Percentiles rank a stretch among this genome's conserved stretches.
Evolutionary conservation across 2,329 filamentous ascomycete species (phyloP).

Genomic region (Aspergillus proliferans): DNA sequence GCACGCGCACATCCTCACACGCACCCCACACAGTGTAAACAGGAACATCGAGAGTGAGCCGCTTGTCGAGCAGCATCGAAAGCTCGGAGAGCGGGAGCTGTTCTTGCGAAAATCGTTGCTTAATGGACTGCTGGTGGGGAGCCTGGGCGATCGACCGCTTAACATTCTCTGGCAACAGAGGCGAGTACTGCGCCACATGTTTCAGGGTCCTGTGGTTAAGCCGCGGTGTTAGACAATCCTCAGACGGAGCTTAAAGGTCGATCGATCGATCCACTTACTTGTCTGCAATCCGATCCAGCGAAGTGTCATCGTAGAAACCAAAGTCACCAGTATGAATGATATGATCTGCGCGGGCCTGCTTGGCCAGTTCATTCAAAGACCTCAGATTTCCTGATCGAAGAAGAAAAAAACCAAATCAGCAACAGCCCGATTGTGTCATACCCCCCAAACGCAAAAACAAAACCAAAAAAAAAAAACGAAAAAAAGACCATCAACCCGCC

Average conservation of each 20-base stretch:
- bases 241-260: neutral
- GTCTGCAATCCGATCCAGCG: constrained; percentile 92
- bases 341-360: constrained; percentile 88
- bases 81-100: constrained; percentile 91
- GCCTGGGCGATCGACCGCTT: constrained; percentile 62
- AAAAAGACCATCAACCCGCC: neutral
- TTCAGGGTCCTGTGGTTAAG: constrained; percentile 68
- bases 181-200: constrained; percentile 97
- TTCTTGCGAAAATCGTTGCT: constrained; percentile 72
- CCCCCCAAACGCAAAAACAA: neutral
- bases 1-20: constrained; percentile 92
- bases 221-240: neutral
- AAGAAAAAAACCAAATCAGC: neutral
- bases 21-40: constrained; percentile 99
- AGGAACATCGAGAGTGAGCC: constrained; percentile 85
- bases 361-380: constrained; percentile 93
- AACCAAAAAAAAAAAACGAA: neutral
- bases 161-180: constrained; percentile 72
- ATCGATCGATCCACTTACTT: constrained; percentile 58
- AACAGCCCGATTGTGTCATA: neutral
- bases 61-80: constrained; percentile 77
- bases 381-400: constrained; percentile 70
- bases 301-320: constrained; percentile 96
- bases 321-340: constrained; percentile 99
- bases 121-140: constrained; percentile 64